Evolutionary conservation across 305 asterid species (phyloP).

Genomic region (Fraxinus greggii): DNA sequence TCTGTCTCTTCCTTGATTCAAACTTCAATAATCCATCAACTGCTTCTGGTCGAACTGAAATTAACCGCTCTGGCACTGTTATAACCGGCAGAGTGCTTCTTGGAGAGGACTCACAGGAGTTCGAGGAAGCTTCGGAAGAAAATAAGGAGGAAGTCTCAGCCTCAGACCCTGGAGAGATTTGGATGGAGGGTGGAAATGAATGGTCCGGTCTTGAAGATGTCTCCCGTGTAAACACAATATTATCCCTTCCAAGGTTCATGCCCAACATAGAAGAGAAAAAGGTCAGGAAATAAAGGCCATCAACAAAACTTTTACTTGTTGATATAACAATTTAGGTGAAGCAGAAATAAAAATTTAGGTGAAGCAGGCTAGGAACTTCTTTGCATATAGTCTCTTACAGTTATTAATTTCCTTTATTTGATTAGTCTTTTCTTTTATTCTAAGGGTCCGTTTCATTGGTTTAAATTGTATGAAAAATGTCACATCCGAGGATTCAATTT

Average conservation of each 20-base stretch:
- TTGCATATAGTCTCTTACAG: neutral
- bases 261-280: neutral
- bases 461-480: too few species aligned
- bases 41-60: neutral
- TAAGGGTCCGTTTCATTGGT: too few species aligned
- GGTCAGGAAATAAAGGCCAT: neutral
- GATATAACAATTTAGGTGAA: neutral
- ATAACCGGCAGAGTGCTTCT: neutral
- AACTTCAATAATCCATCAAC: neutral
- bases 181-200: neutral
- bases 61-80: neutral
- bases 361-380: neutral
- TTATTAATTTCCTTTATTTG: neutral
- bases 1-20: neutral
- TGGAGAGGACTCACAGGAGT: neutral
- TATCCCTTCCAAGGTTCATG: neutral
- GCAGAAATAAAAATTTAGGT: neutral
- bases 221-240: neutral
- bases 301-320: neutral
- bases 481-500: too few species aligned
- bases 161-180: neutral
- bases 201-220: neutral
- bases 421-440: neutral
- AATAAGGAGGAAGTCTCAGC: neutral
- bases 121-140: neutral